Conservation (phyloP, 2,329 filamentous ascomycete species). For the Elsinoe arachidis region DNA sequence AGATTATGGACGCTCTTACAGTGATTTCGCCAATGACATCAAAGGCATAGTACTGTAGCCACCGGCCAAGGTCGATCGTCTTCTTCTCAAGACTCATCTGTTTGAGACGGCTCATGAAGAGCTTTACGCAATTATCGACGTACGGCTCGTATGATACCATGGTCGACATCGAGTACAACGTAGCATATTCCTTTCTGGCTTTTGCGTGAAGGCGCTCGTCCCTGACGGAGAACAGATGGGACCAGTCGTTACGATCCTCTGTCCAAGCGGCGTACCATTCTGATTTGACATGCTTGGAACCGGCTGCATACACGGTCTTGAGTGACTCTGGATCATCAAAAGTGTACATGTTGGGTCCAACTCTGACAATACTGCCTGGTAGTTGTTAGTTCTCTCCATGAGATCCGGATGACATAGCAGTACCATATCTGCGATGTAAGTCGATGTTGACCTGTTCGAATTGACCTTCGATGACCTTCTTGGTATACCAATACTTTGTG, state of each 20-base stretch:
- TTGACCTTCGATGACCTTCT: background rate
- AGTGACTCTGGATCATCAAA: background rate
- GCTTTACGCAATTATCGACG: background rate
- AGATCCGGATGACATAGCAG: background rate
- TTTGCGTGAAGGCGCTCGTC: background rate
- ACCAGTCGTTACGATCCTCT: background rate
- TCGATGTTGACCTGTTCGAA: constrained; percentile 28
- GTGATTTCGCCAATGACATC: constrained; percentile 36
- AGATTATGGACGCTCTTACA: constrained; percentile 18
- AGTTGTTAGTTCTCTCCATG: background rate
- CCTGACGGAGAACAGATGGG: background rate
- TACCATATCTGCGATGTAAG: constrained; percentile 44
- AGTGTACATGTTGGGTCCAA: constrained; percentile 33
- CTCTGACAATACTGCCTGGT: constrained; percentile 44
- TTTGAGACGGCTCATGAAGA: background rate
- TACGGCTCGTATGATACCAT: background rate
- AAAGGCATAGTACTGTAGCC: constrained; percentile 29
- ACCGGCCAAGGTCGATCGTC: background rate
- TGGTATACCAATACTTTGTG: background rate
- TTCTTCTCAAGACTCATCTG: constrained; percentile 4
- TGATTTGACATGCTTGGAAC: background rate
- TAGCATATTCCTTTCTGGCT: background rate
- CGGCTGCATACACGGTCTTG: background rate
- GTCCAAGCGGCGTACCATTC: background rate
- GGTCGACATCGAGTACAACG: background rate